Percentiles rank a stretch among this genome's conserved stretches.
Evolutionary conservation across 2,329 filamentous ascomycete genomes (phyloP).

Genomic region (Hawksworthiomyces lignivorus): DNA sequence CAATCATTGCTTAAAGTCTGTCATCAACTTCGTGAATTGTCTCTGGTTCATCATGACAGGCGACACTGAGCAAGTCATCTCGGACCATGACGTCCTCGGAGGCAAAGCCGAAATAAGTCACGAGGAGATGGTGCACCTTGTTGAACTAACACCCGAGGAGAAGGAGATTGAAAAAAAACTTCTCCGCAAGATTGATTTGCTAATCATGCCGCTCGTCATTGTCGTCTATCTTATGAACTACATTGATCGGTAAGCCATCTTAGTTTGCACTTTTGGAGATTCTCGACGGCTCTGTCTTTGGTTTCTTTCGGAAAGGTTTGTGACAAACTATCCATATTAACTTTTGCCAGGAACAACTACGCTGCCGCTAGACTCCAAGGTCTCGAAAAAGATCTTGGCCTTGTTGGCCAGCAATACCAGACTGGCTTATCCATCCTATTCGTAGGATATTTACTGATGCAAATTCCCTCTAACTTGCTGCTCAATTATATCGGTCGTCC

Average conservation of each 20-base stretch:
- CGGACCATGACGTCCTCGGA: too few species aligned
- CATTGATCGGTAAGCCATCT: constrained; percentile 34
- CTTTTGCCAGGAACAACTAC: constrained; percentile 1
- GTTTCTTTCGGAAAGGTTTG: not conserved
- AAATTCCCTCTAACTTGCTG: constrained; percentile 12
- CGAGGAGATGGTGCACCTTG: too few species aligned
- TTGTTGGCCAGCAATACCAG: constrained; percentile 8
- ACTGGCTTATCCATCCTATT: constrained; percentile 11
- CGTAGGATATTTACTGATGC: constrained; percentile 15
- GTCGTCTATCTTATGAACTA: constrained; percentile 62
- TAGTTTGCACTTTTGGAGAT: not conserved
- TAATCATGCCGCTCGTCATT: constrained; percentile 53
- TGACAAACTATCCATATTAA: not conserved
- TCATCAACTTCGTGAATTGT: too few species aligned
- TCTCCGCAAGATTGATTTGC: constrained; percentile 52
- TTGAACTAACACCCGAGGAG: not conserved
- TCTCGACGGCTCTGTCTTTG: too few species aligned
- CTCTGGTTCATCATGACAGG: too few species aligned
- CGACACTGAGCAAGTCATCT: too few species aligned
- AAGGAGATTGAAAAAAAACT: constrained; percentile 41
- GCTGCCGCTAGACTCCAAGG: constrained; percentile 1
- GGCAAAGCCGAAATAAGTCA: too few species aligned
- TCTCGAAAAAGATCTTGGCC: not conserved
- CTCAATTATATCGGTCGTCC: not conserved
- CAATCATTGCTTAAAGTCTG: too few species aligned